phyloP scores from a whole-genome alignment of 495 filamentous ascomycete species.

The Neurospora sp. region DNA sequence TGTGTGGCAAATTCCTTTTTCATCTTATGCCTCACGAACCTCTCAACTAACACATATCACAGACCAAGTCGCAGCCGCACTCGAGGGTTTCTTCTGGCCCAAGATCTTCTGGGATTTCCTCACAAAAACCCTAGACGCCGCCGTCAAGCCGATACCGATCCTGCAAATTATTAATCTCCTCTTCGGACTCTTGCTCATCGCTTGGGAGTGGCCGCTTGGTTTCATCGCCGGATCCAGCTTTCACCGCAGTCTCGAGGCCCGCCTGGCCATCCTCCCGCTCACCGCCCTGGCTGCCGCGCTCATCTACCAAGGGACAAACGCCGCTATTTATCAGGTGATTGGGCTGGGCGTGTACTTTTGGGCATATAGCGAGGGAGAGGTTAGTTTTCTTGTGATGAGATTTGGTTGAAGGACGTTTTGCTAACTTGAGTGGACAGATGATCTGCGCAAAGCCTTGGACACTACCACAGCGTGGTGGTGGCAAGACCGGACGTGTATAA shows the following conservation, averaged over 20 bases:
- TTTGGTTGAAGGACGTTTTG: no score
- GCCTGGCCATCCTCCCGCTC: slow-evolving; percentile 77
- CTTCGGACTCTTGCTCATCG: slow-evolving; percentile 67
- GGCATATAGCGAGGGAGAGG: slow-evolving; percentile 96
- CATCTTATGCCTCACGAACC: not conserved
- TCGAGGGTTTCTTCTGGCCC: slow-evolving; percentile 94
- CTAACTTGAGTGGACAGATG: slow-evolving; percentile 25
- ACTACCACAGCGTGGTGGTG: slow-evolving; percentile 33
- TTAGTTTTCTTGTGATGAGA: not conserved
- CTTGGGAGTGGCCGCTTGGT: slow-evolving; percentile 84
- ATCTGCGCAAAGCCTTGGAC: slow-evolving; percentile 44
- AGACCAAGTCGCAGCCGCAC: slow-evolving; percentile 76
- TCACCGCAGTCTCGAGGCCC: slow-evolving; percentile 79
- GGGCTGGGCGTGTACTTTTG: slow-evolving; percentile 88
- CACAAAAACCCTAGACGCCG: slow-evolving; percentile 79
- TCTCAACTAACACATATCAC: slow-evolving; percentile 8
- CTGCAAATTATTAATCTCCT: slow-evolving; percentile 95
- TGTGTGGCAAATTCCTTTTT: slow-evolving; percentile 22
- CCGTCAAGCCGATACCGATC: slow-evolving; percentile 77
- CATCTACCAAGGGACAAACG: slow-evolving; percentile 86
- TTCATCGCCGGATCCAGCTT: slow-evolving; percentile 55
- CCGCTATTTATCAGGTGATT: slow-evolving; percentile 85
- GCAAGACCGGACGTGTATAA: slow-evolving; percentile 27
- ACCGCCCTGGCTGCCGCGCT: slow-evolving; percentile 63
- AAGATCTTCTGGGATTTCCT: slow-evolving; percentile 98